Percentiles rank a stretch among this genome's conserved stretches.
Conservation (phyloP, 257 asterid genomes). For the Solanum okadae region DNA sequence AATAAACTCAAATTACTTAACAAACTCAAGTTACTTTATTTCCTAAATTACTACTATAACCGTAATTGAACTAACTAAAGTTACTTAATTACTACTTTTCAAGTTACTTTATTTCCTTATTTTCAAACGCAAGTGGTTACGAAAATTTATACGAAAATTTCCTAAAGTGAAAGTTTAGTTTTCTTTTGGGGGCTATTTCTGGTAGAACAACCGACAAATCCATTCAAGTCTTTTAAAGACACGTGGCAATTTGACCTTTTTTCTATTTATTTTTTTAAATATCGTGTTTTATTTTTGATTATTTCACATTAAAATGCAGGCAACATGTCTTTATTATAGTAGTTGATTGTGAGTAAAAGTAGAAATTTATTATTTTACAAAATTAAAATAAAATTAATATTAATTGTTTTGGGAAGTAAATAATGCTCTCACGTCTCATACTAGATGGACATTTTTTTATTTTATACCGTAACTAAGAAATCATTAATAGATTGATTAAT, state of each 20-base stretch:
- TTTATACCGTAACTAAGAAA: no score
- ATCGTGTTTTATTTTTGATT: background rate
- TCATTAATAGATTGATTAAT: no score
- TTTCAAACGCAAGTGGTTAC: no score
- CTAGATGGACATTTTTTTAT: no score
- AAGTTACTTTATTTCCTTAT: no score
- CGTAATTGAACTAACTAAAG: no score
- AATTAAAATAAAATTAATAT: background rate
- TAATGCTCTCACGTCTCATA: background rate
- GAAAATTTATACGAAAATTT: no score
- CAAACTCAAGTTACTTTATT: no score
- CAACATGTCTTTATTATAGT: background rate
- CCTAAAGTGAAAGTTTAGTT: background rate
- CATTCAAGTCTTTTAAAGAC: constrained; percentile 40
- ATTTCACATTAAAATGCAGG: background rate
- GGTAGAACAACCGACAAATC: constrained; percentile 39
- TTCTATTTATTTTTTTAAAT: background rate
- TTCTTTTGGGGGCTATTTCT: background rate
- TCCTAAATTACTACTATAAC: no score
- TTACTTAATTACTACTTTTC: no score
- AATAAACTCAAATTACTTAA: no score
- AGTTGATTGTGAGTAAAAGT: background rate
- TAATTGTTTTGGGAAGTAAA: background rate
- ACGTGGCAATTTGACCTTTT: constrained; percentile 34
- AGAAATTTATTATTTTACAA: background rate